phyloP scores from a whole-genome alignment of 1,139 yeast genomes.

The Martiniozyma asiatica region DNA sequence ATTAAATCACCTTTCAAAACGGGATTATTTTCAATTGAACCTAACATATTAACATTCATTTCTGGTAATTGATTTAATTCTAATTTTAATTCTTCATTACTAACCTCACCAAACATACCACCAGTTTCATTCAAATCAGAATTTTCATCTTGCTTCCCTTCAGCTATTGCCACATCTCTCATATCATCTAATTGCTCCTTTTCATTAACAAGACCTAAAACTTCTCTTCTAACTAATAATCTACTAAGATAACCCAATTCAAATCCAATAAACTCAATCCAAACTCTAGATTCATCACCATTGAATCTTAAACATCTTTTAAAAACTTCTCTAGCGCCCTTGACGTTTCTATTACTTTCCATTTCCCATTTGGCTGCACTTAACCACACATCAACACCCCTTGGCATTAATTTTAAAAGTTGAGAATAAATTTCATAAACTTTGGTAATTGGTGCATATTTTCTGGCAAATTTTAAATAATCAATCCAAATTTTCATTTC shows the following conservation, averaged over 20 bases:
- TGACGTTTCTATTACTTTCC: slow-evolving; percentile 77
- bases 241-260: slow-evolving; percentile 81
- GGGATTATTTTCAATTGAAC: slow-evolving; percentile 78
- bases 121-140: slow-evolving; percentile 7
- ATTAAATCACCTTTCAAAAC: slow-evolving; percentile 87
- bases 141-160: slow-evolving; percentile 27
- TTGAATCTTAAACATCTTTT: slow-evolving; percentile 82
- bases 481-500: slow-evolving; percentile 70
- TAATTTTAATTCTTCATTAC: slow-evolving; percentile 41
- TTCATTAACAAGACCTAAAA: slow-evolving; percentile 67
- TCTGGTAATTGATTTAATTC: slow-evolving; percentile 70
- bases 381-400: slow-evolving; percentile 83
- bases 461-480: slow-evolving; percentile 64
- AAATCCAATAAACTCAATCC: slow-evolving; percentile 81
- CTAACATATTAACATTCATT: slow-evolving; percentile 76
- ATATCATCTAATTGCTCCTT: slow-evolving; percentile 50
- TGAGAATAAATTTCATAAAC: slow-evolving; percentile 74
- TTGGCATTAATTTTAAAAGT: slow-evolving; percentile 80
- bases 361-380: slow-evolving; percentile 92
- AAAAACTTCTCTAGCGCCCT: slow-evolving; percentile 77
- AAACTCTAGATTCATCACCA: slow-evolving; percentile 56
- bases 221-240: slow-evolving; percentile 69
- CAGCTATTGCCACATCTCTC: no score
- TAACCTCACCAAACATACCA: no score
- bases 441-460: slow-evolving; percentile 62